Base-by-base conservation (phyloP, 148 eudicot species). In the Amaranthus palmeri region DNA sequence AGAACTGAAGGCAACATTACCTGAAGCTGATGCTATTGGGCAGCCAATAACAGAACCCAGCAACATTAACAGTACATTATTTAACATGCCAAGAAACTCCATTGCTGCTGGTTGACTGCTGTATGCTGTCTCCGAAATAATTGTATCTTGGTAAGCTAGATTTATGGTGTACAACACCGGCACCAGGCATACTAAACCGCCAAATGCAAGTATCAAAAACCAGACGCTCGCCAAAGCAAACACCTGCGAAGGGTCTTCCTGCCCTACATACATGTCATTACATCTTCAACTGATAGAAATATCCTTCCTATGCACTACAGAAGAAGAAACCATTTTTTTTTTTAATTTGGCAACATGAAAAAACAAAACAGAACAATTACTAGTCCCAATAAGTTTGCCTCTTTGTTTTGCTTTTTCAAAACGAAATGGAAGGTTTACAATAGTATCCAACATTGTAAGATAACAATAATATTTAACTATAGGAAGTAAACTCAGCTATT, bases 171-270 rank as follows among this genome's bases (percentile, higher is more conserved):
- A 87, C 47, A 86, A 42, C 54, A 91, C 62, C 57, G 98, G 98
- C 76, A 86, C 76, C 53, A 91, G 88, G 64, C 87, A 86, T 7
- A 83, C 91, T 42, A 86, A 85, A 76, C 85, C 56, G 41, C 97
- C 98, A 82, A 93, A 83, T 56, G 87, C 88, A 65, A 93, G 87
- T 78, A 91, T 83, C 81, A 93, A 79, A 79, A 89, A 79, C 98
- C 98, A 93, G n/a, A 93, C 83, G 50, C 98, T 89, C 13, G 96
- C 97, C 76, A 93, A 74, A 48, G 90, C 90, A 77, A 91, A 82
- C 73, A 90, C 96, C 88, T 91, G 98, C 59, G 96, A 85, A 80
- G 87, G 97, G 77, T 93, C 98, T 86, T 89, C 98, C 98, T 93
- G 98, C 98, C 98, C 98, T 93, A 93, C 96, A 88, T 81, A 78